A percentile compares a stretch with the other conserved stretches of the same genome.
Conservation (phyloP, 208 protist genomes). For the Crithidia brevicula region DNA sequence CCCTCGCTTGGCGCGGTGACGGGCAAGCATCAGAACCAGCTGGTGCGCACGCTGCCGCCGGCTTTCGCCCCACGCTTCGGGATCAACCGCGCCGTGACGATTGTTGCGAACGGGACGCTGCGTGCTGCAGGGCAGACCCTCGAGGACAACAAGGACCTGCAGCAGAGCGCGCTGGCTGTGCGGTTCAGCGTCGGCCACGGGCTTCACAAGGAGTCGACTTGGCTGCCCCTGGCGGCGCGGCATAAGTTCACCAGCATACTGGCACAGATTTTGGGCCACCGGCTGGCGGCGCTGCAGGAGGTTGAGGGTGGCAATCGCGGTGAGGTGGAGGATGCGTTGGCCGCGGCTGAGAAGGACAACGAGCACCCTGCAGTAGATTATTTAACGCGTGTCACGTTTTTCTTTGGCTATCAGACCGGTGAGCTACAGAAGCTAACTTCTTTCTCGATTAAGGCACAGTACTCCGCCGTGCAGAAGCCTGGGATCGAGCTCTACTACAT, state of each 20-base stretch:
- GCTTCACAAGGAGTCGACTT: constrained; percentile 69
- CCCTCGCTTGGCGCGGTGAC: constrained; percentile 9
- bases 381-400: constrained; percentile 46
- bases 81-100: constrained; percentile 45
- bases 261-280: neutral
- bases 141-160: constrained; percentile 6
- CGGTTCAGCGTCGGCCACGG: constrained; percentile 64
- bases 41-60: constrained; percentile 50
- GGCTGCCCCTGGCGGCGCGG: constrained; percentile 59
- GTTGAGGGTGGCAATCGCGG: neutral
- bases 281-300: neutral
- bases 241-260: constrained; percentile 14
- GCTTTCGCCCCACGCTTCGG: constrained; percentile 58
- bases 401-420: constrained; percentile 67
- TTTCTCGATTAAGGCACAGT: constrained; percentile 41
- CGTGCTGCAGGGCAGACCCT: constrained; percentile 10
- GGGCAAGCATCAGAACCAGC: constrained; percentile 40
- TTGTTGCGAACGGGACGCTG: constrained; percentile 24
- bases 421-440: constrained; percentile 65
- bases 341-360: neutral
- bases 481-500: constrained; percentile 50
- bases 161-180: constrained; percentile 59
- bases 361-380: constrained; percentile 28
- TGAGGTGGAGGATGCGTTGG: constrained; percentile 7
- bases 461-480: constrained; percentile 29